These are phyloP conservation scores for sunflower (Helianthus annuus) DNA, from an alignment of 129 eudicot species.

Conservation along the genomic window DNA sequence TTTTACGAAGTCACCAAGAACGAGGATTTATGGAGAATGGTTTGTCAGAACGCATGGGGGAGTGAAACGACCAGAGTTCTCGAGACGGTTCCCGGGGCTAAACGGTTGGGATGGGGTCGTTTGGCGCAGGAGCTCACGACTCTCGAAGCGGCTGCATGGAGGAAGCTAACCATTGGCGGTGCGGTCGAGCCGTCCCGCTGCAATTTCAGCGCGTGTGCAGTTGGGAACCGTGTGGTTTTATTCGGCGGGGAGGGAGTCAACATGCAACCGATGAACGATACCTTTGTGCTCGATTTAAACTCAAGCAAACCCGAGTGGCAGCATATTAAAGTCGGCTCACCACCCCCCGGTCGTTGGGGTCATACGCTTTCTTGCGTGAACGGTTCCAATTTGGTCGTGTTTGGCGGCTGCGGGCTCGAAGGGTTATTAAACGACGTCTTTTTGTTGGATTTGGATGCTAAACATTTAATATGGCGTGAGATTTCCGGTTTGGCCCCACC, in stretches of 20 bases:
- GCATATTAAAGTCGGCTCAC: conserved; percentile 73
- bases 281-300: conserved; percentile 74
- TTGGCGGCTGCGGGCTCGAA: conserved; percentile 89
- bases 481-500: conserved; percentile 88
- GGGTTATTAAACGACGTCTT: conserved; percentile 87
- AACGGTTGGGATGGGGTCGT: conserved; percentile 86
- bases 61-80: conserved; percentile 74
- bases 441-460: conserved; percentile 82
- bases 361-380: conserved; percentile 86
- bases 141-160: conserved; percentile 91
- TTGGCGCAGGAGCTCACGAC: conserved; percentile 87
- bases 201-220: conserved; percentile 96
- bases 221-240: conserved; percentile 83
- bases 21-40: conserved; percentile 90
- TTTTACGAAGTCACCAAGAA: conserved; percentile 65
- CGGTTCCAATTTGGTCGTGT: conserved; percentile 73
- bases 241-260: conserved; percentile 91
- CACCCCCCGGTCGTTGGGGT: conserved; percentile 98
- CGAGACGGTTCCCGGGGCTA: conserved; percentile 82
- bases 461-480: conserved; percentile 88
- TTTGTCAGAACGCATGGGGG: conserved; percentile 94
- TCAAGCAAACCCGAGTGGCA: conserved; percentile 83
- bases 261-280: conserved; percentile 93
- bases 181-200: conserved; percentile 91
- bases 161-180: conserved; percentile 77